Conservation (phyloP, 1,139 yeast species). For the Pichia sp. region DNA sequence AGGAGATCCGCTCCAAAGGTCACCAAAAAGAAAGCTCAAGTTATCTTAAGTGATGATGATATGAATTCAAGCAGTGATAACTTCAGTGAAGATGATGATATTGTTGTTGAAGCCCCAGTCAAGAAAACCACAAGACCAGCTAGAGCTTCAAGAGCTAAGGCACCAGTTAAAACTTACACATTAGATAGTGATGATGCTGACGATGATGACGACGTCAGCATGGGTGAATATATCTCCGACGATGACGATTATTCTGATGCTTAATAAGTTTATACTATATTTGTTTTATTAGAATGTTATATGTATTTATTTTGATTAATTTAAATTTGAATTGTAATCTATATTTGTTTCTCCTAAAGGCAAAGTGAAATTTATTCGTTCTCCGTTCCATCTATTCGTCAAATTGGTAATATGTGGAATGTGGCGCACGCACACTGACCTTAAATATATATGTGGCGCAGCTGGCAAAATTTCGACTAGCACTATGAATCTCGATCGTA, state of each 20-base stretch:
- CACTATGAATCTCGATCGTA: no score
- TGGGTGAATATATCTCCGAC: background rate
- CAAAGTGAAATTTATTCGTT: no score
- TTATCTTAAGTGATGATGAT: constrained; percentile 18
- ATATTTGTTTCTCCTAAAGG: no score
- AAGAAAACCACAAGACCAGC: constrained; percentile 16
- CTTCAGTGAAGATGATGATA: constrained; percentile 13
- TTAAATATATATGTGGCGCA: no score
- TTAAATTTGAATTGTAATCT: no score
- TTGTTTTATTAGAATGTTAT: no score
- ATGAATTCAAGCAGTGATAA: constrained; percentile 15
- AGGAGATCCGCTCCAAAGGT: constrained; percentile 6
- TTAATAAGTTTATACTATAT: no score
- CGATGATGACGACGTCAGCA: constrained; percentile 12
- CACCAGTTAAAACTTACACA: constrained; percentile 10
- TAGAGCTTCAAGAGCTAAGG: background rate
- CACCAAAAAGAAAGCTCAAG: constrained; percentile 9
- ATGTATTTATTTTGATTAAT: no score
- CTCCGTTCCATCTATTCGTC: no score
- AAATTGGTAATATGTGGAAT: no score
- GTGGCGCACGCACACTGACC: no score
- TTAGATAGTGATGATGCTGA: constrained; percentile 17
- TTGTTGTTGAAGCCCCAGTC: constrained; percentile 19
- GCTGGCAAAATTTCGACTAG: no score
- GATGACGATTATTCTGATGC: constrained; percentile 10